Base-by-base conservation (phyloP, 169 alveolate species). In the Theileria equi region DNA sequence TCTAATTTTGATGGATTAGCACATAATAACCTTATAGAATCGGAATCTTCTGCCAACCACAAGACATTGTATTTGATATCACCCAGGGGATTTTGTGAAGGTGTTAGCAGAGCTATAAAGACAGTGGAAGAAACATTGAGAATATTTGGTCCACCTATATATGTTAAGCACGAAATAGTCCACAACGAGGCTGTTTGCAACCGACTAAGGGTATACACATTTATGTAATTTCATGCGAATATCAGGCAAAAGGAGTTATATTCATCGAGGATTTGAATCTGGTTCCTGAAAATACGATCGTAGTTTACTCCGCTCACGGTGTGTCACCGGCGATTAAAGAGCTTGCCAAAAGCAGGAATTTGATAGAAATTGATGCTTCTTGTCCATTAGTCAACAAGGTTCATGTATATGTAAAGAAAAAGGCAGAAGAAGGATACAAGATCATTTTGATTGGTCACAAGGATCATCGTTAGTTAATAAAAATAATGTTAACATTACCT, bases 71-170 rank as follows among this genome's bases (percentile, higher is more conserved):
- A 54, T 49, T 31, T 90, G 2, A 61, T 89, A 23, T 73, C 52
- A 17, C 94, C 94, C 1, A 58, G 94, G 8, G 94, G 94, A 16
- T 90, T 90, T 74, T 90, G 94, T 44, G 92, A 87, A 36, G 94
- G 94, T 16, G 94, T 90, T 13, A 50, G 84, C 29, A 58, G 94
- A 13, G 94, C 94, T 7, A 82, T 90, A 21, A 81, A 69, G 19
- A 88, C 91, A 3, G 94, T 90, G n/a, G 91, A 90, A 49, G 90
- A 87, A 25, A 85, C 91, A 1, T 73, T 90, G n/a, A 60, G 86
- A 25, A 23, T 84, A 13, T 85, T 81, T 52, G 91, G 91, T 2
- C 86, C 93, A 0, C 89, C 90, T 21, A 77, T 90, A 8, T 90
- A 88, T 47, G 93, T 90, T 23, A 84, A 88, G 47, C 94, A 90